These are phyloP conservation scores for Hymenoscyphus scutula DNA, from an alignment of 2,329 filamentous ascomycete species.

Conservation along the genomic window DNA sequence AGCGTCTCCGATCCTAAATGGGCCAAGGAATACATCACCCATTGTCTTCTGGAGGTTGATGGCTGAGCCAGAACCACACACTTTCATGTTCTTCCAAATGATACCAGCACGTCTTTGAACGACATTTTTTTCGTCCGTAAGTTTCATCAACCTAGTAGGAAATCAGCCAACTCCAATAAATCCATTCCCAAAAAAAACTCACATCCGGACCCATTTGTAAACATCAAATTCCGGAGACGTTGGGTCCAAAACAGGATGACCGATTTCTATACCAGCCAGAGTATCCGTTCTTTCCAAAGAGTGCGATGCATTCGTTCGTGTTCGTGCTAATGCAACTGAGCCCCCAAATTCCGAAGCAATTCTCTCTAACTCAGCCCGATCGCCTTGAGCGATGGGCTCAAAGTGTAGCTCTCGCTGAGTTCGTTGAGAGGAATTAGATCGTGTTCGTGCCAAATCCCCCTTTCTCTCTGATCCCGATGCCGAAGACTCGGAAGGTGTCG, in stretches of 20 bases:
- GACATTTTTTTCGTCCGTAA: constrained; percentile 55
- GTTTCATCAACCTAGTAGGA: constrained; percentile 36
- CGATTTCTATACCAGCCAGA: constrained; percentile 40
- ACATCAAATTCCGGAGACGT: constrained; percentile 50
- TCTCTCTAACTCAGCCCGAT: constrained; percentile 29
- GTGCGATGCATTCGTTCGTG: constrained; percentile 14
- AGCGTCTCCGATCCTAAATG: constrained; percentile 55
- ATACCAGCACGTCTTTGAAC: constrained; percentile 55
- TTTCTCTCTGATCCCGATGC: not conserved
- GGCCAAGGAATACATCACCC: constrained; percentile 54
- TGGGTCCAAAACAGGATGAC: constrained; percentile 52
- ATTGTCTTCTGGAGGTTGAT: constrained; percentile 69
- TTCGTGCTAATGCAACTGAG: constrained; percentile 17
- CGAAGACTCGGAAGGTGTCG: not conserved
- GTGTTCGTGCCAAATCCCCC: not conserved
- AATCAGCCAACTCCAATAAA: not conserved
- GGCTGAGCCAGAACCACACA: constrained; percentile 64
- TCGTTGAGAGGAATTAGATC: not conserved
- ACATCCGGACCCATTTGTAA: constrained; percentile 49
- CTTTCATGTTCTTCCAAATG: constrained; percentile 62
- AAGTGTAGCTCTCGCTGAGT: constrained; percentile 15
- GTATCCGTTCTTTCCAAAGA: constrained; percentile 28
- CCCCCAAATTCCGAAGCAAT: constrained; percentile 30
- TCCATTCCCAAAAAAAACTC: not conserved
- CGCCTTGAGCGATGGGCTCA: constrained; percentile 27